These are phyloP conservation scores for Fusarium pseudoanthophilum DNA, from an alignment of 2,329 filamentous ascomycete genomes.

Conservation along the genomic window DNA sequence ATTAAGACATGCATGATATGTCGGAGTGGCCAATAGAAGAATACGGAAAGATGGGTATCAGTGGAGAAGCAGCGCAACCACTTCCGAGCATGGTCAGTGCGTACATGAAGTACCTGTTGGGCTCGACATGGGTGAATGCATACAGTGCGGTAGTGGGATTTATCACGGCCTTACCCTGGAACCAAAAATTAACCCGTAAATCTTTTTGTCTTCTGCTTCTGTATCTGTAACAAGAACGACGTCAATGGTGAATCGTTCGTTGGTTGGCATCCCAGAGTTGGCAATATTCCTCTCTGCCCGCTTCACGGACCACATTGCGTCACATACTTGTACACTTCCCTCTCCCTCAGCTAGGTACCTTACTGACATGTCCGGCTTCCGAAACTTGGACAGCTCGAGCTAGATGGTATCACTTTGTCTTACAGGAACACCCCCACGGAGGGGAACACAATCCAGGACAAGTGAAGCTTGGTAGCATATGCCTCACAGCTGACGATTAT, in stretches of 20 bases:
- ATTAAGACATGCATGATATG: slow-evolving; percentile 22
- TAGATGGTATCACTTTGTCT: slow-evolving; percentile 17
- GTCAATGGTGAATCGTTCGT: neutral
- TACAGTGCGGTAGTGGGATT: slow-evolving; percentile 10
- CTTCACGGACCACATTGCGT: slow-evolving; percentile 10
- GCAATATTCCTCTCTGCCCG: neutral
- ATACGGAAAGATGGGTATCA: slow-evolving; percentile 7
- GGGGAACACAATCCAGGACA: slow-evolving; percentile 5
- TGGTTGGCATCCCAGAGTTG: neutral
- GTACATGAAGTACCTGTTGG: slow-evolving; percentile 32
- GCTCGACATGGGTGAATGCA: neutral
- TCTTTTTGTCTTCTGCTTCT: neutral
- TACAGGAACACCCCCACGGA: neutral
- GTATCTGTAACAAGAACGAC: neutral
- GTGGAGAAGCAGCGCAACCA: slow-evolving; percentile 38
- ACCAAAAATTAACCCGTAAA: neutral
- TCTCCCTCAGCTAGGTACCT: neutral
- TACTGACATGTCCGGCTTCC: neutral
- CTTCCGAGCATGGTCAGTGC: slow-evolving; percentile 42
- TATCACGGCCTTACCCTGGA: slow-evolving; percentile 8
- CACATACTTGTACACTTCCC: neutral
- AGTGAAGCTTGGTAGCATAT: neutral
- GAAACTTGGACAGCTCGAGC: slow-evolving; percentile 2
- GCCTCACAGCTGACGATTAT: neutral
- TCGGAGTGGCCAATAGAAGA: slow-evolving; percentile 25